Base-by-base conservation (phyloP, 164 flowering plant genomes). In the Taxillus chinensis region DNA sequence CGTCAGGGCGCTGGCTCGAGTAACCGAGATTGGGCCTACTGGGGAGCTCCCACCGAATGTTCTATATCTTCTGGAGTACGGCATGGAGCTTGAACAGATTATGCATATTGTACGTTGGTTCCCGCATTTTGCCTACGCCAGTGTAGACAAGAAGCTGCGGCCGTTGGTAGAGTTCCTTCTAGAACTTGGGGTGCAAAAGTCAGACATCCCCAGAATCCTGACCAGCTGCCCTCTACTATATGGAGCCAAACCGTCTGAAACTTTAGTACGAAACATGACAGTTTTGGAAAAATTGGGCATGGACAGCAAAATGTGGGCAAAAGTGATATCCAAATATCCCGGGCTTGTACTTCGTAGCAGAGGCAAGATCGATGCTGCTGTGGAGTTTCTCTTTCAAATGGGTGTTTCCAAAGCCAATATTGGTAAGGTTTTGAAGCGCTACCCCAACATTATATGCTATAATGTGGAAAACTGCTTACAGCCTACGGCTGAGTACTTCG, bases 151-250 rank as follows among this genome's bases (percentile, higher is more conserved):
- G 27, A 92, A 89, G 71, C 76, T 92, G 67, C 85, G 75, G 75
- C 96, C 98, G 3, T 73, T 84, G 12, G 86, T 91, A 50, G 92
- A 91, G 72, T 86, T 91, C 69, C 82, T 91, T 57, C 83, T 85
- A 55, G 81, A 81, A 10, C 89, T 85, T 58, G 98, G 98, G 8
- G 68, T 92, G 10, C 81, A 89, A 14, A 76, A 75, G 61, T 74
- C 87, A 11, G 83, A 82, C 49, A 84, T 92, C 45, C 71, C 79
- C 53, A 61, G 57, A 48, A 74, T 78, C 63, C 65, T 83, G 67
- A 52, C 70, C 58, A 84, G 82, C 68, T 78, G 82, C 71, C 92
- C 96, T 72, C 96, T 89, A 62, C 63, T 92, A 48, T 89, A 90
- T 68, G 95, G 96, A 60, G 77, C 85, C 17, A 92, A 90, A 68